A percentile compares a stretch with the other conserved stretches of the same genome.
These are phyloP conservation scores for Fusarium sp. DNA, from an alignment of 2,329 filamentous ascomycete species.

Conservation along the genomic window DNA sequence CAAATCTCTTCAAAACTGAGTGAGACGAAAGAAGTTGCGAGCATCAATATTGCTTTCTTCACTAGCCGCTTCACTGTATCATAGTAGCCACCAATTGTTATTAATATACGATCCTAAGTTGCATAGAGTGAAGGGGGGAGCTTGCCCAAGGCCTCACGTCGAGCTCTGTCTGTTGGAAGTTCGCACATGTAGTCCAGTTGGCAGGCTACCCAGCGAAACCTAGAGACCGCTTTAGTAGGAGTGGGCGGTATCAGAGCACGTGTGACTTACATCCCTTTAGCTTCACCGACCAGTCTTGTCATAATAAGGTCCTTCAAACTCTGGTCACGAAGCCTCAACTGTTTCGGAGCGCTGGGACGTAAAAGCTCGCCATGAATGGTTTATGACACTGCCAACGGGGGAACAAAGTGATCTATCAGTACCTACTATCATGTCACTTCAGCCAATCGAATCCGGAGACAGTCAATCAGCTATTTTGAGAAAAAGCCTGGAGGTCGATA, in stretches of 20 bases:
- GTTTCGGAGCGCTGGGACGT: not conserved
- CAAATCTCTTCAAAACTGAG: not conserved
- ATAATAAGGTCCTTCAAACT: not conserved
- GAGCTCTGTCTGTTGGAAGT: not conserved
- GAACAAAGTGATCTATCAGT: not conserved
- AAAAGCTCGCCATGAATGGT: not conserved
- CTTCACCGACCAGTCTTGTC: not conserved
- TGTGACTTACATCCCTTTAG: not conserved
- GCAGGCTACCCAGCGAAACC: not conserved
- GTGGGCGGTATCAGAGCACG: not conserved
- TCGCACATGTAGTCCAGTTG: not conserved
- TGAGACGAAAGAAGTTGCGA: not conserved
- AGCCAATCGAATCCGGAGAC: too few species aligned
- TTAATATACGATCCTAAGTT: not conserved
- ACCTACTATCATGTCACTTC: not conserved
- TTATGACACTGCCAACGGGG: not conserved
- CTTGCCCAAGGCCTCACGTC: not conserved
- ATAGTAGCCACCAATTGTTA: not conserved
- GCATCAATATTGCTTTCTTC: not conserved
- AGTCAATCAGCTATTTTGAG: too few species aligned
- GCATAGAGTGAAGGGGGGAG: not conserved
- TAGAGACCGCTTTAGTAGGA: not conserved
- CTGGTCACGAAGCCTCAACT: not conserved
- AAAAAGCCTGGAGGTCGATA: not conserved
- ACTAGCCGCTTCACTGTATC: not conserved